Evolutionary conservation across 208 protist genomes (phyloP).

Genomic region (Wallacemonas collosoma): DNA sequence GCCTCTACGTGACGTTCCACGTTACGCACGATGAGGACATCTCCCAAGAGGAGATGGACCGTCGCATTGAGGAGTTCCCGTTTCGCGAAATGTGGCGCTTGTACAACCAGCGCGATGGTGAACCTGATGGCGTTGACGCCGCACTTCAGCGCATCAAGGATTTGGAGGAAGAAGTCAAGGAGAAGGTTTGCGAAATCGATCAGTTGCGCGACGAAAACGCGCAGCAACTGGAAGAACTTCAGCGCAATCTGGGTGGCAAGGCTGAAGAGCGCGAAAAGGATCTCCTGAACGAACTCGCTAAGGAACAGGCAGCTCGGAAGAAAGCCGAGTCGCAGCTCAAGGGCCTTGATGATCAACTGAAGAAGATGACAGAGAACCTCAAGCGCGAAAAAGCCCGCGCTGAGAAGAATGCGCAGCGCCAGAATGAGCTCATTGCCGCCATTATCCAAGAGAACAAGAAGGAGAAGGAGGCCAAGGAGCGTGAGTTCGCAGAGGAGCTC

Average conservation of each 20-base stretch:
- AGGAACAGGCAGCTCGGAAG: conserved; percentile 46
- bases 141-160: conserved; percentile 56
- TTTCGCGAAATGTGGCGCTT: conserved; percentile 84
- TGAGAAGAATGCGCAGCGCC: conserved; percentile 61
- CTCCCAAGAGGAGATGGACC: conserved; percentile 67
- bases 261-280: conserved; percentile 37
- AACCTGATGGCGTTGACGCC: conserved; percentile 59
- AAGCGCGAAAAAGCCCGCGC: conserved; percentile 65
- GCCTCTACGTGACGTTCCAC: conserved; percentile 82
- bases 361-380: conserved; percentile 55
- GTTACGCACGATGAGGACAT: conserved; percentile 82
- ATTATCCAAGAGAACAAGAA: conserved; percentile 87
- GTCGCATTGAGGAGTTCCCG: conserved; percentile 70
- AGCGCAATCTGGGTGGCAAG: conserved; percentile 39
- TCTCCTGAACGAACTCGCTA: conserved; percentile 44
- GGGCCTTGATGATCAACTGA: conserved; percentile 49
- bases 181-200: conserved; percentile 46
- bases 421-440: conserved; percentile 82
- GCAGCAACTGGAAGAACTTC: conserved; percentile 32
- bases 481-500: conserved; percentile 79
- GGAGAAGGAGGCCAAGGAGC: conserved; percentile 86
- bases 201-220: conserved; percentile 39
- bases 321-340: conserved; percentile 41
- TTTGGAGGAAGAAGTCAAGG: conserved; percentile 58
- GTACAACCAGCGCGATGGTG: conserved; percentile 67